Base-by-base conservation (phyloP, 345 rosid species). In the Mangifera indica region DNA sequence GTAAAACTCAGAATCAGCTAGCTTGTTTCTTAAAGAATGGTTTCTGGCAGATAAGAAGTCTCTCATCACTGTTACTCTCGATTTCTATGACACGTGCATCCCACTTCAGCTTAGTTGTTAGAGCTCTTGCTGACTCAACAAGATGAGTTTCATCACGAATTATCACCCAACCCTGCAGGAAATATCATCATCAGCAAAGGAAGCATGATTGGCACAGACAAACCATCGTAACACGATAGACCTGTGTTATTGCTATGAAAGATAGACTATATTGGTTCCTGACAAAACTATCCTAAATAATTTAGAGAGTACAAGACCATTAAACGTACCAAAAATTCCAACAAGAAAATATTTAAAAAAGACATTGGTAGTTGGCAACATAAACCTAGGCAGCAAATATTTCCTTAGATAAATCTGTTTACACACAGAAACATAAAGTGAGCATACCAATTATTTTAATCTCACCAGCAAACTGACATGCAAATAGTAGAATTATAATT, bases 151-250 rank as follows among this genome's bases (percentile, higher is more conserved):
- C 82, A 79, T 96, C 99, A 3, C 87, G 94, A 73, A 96, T 82
- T 70, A 96, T 88, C 64, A 91, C 88, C 99, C 99, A 96, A 66
- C 99, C 99, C 99, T 96, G 87, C 79, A 77, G 52, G 77, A 72
- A 70, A 34, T 54, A 65, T 24, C 5, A 68, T 15, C 20, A 49
- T 71, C 13, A 63, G 55, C 14, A 26, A 22, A 58, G 2, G 14
- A 15, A 18, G 20, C 21, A 8, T 14, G 21, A 67, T 24, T 21
- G n/a, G 37, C 2, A 37, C 42, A 7, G 10, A 37, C 44, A 69
- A 48, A 21, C 44, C 20, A 20, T 7, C 7, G 2, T 29, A 48
- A 48, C 53, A 48, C 53, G 0, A n/a, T 48, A 49, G 53, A 49
- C 53, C 15, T 49, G 53, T 15, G 15, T 18, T 13, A 4, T 49